phyloP scores from a whole-genome alignment of 1,139 yeast species.

The Sugiyamaella neomexicana region DNA sequence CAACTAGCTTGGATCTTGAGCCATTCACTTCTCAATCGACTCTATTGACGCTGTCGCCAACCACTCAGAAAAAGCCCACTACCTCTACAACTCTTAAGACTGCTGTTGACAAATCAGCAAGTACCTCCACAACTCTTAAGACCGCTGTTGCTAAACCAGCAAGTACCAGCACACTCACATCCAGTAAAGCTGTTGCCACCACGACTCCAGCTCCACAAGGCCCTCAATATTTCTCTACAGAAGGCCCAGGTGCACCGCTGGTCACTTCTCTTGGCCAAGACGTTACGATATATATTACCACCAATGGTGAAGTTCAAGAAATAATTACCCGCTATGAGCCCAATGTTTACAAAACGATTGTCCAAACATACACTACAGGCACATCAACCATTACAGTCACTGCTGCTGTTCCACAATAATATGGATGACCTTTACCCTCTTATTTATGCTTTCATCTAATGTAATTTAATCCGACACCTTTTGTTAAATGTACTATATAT shows the following conservation, averaged over 20 bases:
- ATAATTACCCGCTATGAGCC: constrained; percentile 16
- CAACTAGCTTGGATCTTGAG: background rate
- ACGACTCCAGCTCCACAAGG: constrained; percentile 6
- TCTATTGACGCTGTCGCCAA: no score
- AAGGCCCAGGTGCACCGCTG: constrained; percentile 5
- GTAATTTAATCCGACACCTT: background rate
- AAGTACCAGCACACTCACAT: background rate
- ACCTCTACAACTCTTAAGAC: background rate
- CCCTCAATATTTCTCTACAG: constrained; percentile 1
- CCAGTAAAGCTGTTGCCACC: background rate
- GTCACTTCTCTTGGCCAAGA: constrained; percentile 1
- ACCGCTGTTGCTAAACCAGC: background rate
- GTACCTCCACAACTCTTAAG: constrained; percentile 11
- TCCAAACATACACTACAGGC: constrained; percentile 10
- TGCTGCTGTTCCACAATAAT: background rate
- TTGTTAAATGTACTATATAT: background rate
- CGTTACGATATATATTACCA: constrained; percentile 11
- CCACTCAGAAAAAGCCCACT: background rate
- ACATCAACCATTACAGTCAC: constrained; percentile 13
- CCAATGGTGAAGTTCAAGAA: constrained; percentile 17
- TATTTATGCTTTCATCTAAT: background rate
- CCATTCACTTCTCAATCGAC: background rate
- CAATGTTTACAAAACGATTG: constrained; percentile 12
- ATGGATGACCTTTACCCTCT: background rate
- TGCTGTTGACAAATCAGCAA: no score